Percentiles rank a stretch among this genome's conserved stretches.
Evolutionary conservation across 257 asterid species (phyloP).

Genomic region (Schizonepeta tenuifolia): DNA sequence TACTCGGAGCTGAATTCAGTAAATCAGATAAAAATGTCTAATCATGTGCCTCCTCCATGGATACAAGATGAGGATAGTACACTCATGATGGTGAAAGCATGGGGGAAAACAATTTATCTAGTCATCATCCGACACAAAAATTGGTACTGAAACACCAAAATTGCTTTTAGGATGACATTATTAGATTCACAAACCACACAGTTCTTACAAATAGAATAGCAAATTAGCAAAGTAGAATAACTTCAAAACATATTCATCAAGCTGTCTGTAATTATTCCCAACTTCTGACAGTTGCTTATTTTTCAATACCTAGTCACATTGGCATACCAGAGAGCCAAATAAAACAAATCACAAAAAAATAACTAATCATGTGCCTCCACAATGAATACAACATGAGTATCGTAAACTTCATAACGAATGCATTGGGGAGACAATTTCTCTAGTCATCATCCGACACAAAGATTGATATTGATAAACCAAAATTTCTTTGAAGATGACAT

Average conservation of each 20-base stretch:
- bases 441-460: slow-evolving; percentile 57
- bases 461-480: slow-evolving; percentile 36
- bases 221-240: no score
- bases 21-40: neutral
- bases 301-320: neutral
- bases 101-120: slow-evolving; percentile 17
- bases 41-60: slow-evolving; percentile 27
- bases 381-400: slow-evolving; percentile 11
- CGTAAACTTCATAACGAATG: slow-evolving; percentile 1
- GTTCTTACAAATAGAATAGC: neutral
- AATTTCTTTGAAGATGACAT: slow-evolving; percentile 51
- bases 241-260: neutral
- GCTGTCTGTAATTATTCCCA: no score
- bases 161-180: slow-evolving; percentile 51
- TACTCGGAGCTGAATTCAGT: neutral
- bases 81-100: neutral
- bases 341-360: neutral
- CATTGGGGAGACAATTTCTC: slow-evolving; percentile 1
- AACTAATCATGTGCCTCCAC: slow-evolving; percentile 24
- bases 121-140: slow-evolving; percentile 54
- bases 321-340: neutral
- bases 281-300: neutral
- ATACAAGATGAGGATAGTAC: slow-evolving; percentile 2
- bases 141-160: slow-evolving; percentile 37
- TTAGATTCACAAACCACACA: neutral